These are phyloP conservation scores for Pinus albicaulis DNA, from an alignment of 75 land plant species.

Conservation along the genomic window DNA sequence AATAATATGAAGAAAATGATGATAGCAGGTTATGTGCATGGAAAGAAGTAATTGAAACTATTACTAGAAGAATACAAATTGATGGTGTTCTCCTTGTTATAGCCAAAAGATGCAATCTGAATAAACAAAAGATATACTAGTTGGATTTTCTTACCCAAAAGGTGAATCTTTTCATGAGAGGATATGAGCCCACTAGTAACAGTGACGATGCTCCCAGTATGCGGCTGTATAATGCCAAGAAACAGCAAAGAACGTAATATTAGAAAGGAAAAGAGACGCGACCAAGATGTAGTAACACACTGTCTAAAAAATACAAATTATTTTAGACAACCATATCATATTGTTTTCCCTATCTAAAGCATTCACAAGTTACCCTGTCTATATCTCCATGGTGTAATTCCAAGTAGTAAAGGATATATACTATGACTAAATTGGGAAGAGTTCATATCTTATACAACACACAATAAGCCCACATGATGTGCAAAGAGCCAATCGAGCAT, in stretches of 20 bases:
- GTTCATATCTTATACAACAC: no score
- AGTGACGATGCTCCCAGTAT: constrained; percentile 94
- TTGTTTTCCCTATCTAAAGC: neutral
- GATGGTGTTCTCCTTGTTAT: neutral
- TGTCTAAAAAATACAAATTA: neutral
- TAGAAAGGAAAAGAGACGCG: neutral
- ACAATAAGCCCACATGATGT: no score
- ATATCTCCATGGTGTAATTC: constrained; percentile 4
- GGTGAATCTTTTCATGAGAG: constrained; percentile 95
- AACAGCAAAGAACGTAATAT: neutral
- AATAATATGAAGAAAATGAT: neutral
- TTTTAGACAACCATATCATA: neutral
- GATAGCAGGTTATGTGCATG: neutral
- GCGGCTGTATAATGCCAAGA: constrained; percentile 44
- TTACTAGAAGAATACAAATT: neutral
- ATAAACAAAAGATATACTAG: neutral
- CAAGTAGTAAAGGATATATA: neutral
- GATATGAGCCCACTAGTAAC: constrained; percentile 88
- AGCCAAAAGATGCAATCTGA: neutral
- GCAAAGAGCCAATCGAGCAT: no score
- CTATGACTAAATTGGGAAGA: no score
- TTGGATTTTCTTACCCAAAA: constrained; percentile 71
- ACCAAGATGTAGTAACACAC: no score
- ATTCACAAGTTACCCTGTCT: neutral
- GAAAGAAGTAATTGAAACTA: neutral